Percentiles rank a stretch among this genome's conserved stretches.
phyloP scores from a whole-genome alignment of 495 filamentous ascomycete species.

The Penicillium pulvis region DNA sequence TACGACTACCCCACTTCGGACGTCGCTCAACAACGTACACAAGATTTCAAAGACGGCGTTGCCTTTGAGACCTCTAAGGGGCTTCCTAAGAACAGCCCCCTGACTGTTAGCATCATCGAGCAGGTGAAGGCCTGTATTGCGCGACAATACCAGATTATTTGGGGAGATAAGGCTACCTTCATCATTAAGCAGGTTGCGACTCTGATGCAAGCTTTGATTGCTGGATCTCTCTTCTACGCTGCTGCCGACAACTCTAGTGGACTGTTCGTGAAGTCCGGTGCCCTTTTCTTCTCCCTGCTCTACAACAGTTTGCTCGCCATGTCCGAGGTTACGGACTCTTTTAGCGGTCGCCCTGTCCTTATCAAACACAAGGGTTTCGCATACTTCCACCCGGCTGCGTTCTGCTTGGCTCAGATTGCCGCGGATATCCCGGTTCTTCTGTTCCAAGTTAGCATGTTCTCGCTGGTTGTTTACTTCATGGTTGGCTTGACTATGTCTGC shows the following conservation, averaged over 20 bases:
- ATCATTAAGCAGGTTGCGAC: conserved; percentile 59
- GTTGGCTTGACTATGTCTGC: conserved; percentile 49
- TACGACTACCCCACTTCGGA: conserved; percentile 52
- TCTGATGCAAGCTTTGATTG: conserved; percentile 41
- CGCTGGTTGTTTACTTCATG: conserved; percentile 78
- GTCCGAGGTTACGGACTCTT: conserved; percentile 70
- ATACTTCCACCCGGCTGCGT: conserved; percentile 74
- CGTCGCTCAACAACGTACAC: conserved; percentile 43
- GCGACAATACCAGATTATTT: conserved; percentile 59
- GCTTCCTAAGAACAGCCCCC: conserved; percentile 46
- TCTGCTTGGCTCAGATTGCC: conserved; percentile 68
- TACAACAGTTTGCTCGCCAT: conserved; percentile 75
- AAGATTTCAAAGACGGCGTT: conserved; percentile 52
- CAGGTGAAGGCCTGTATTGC: conserved; percentile 59
- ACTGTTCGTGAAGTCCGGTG: conserved; percentile 56
- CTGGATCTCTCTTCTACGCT: conserved; percentile 45
- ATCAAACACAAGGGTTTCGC: conserved; percentile 77
- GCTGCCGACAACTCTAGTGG: conserved; percentile 42
- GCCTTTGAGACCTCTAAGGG: conserved; percentile 44
- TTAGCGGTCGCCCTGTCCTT: conserved; percentile 67
- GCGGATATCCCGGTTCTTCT: conserved; percentile 69
- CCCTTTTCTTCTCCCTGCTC: conserved; percentile 71
- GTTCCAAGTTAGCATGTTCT: conserved; percentile 66
- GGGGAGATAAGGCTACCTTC: conserved; percentile 62
- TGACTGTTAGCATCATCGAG: conserved; percentile 58